These are phyloP conservation scores for Populus hybrid DNA, from an alignment of 441 rosid species.

Conservation along the genomic window DNA sequence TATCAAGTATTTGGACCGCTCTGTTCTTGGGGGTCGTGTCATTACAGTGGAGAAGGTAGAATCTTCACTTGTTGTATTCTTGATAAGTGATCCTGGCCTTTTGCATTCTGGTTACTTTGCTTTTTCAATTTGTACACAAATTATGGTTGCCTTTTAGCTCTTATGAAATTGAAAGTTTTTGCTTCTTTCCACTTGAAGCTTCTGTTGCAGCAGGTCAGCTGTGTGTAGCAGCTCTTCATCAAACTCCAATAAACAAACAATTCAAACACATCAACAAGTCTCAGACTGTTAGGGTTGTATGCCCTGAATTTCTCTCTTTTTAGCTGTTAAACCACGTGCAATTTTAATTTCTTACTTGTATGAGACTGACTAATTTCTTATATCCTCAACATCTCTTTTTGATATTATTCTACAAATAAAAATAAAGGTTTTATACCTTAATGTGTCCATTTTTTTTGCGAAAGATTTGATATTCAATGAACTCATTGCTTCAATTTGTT, in stretches of 20 bases:
- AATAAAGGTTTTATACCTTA: too few relatives aligned
- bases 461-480: background rate
- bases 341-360: background rate
- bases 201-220: conserved; percentile 92
- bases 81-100: background rate
- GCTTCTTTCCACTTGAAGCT: conserved; percentile 80
- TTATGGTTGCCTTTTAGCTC: conserved; percentile 26
- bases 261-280: conserved; percentile 54
- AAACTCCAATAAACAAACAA: conserved; percentile 60
- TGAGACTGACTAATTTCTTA: too few relatives aligned
- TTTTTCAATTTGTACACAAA: conserved; percentile 1
- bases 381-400: too few relatives aligned
- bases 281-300: conserved; percentile 89
- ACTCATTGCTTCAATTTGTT: conserved; percentile 10
- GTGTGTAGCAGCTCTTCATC: conserved; percentile 93
- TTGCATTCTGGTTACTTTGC: background rate
- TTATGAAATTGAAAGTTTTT: conserved; percentile 53
- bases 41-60: conserved; percentile 92
- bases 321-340: conserved; percentile 22
- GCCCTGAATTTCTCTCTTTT: conserved; percentile 75
- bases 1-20: conserved; percentile 63
- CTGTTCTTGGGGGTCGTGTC: conserved; percentile 78
- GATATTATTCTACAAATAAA: too few relatives aligned
- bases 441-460: background rate
- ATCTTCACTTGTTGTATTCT: background rate